Evolutionary conservation across 2,329 filamentous ascomycete species (phyloP).

Genomic region (Aspergillus calidoustus): DNA sequence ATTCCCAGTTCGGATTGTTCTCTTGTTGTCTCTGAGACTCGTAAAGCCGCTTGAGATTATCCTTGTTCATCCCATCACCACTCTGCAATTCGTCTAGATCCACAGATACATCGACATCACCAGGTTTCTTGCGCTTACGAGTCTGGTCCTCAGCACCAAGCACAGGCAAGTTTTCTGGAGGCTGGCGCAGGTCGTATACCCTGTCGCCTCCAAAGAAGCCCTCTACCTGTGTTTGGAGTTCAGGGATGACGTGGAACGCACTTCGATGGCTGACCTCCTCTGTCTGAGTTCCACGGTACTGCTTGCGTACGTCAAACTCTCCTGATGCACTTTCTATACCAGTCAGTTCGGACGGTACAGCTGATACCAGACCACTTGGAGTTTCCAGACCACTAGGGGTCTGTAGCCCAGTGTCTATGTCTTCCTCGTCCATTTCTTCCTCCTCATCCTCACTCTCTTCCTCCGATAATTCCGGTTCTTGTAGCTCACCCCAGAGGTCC

Average conservation of each 20-base stretch:
- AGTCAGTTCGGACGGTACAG: conserved; percentile 78
- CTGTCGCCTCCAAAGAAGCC: conserved; percentile 97
- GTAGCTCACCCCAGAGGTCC: conserved; percentile 88
- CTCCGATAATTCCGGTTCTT: conserved; percentile 76
- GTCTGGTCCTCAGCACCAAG: conserved; percentile 79
- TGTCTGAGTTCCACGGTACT: conserved; percentile 81
- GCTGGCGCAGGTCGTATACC: conserved; percentile 80
- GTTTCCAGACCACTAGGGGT: conserved; percentile 77
- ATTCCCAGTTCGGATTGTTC: conserved; percentile 71
- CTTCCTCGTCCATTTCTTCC: conserved; percentile 61
- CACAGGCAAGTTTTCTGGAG: conserved; percentile 65
- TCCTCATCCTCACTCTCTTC: conserved; percentile 71
- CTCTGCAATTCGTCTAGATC: conserved; percentile 79
- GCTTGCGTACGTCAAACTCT: conserved; percentile 90
- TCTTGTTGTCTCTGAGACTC: conserved; percentile 71
- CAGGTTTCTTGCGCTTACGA: conserved; percentile 91
- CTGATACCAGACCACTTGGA: conserved; percentile 77
- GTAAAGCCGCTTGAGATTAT: conserved; percentile 79
- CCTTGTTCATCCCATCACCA: conserved; percentile 79
- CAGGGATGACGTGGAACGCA: conserved; percentile 87
- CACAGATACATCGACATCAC: conserved; percentile 90
- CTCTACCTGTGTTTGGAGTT: conserved; percentile 80
- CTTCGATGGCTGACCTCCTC: conserved; percentile 78
- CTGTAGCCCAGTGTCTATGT: conserved; percentile 61
- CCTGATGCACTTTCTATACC: conserved; percentile 77